These are phyloP conservation scores for Puccinia coronata DNA, from an alignment of 1,284 basidiomycete species.

Conservation along the genomic window DNA sequence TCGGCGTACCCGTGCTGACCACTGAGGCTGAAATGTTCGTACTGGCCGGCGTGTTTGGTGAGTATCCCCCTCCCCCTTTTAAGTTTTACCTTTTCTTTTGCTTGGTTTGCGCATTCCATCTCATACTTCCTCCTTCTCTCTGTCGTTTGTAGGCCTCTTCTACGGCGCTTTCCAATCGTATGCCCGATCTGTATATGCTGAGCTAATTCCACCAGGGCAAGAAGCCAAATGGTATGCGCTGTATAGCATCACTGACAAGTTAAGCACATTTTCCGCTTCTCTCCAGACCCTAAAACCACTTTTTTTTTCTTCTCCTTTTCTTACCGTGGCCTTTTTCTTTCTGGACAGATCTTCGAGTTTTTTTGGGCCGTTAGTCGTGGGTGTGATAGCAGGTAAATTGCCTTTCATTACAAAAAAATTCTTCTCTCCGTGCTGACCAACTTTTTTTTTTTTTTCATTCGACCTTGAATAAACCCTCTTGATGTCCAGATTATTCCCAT, in stretches of 20 bases:
- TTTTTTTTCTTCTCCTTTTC: no score
- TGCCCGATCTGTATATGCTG: conserved; percentile 74
- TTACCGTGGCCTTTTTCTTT: conserved; percentile 6
- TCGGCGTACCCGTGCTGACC: conserved; percentile 68
- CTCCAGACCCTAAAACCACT: no score
- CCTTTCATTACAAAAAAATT: no score
- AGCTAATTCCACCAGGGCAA: conserved; percentile 73
- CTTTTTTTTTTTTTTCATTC: neutral
- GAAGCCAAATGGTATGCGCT: conserved; percentile 76
- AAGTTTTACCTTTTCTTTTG: conserved; percentile 31
- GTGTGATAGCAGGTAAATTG: conserved; percentile 74
- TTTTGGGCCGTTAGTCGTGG: conserved; percentile 78
- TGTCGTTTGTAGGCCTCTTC: conserved; percentile 63
- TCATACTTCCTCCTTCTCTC: neutral
- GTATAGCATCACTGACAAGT: conserved; percentile 85
- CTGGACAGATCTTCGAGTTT: conserved; percentile 74
- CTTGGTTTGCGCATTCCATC: conserved; percentile 10
- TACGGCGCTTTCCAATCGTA: conserved; percentile 80
- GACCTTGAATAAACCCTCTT: no score
- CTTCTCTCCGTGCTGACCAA: no score
- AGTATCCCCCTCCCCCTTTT: conserved; percentile 54
- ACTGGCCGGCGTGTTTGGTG: conserved; percentile 77
- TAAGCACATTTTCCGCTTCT: conserved; percentile 63
- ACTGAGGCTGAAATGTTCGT: conserved; percentile 79
- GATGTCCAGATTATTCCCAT: conserved; percentile 30